These are phyloP conservation scores for Aspergillus ibericus DNA, from an alignment of 2,329 filamentous ascomycete genomes.

Conservation along the genomic window DNA sequence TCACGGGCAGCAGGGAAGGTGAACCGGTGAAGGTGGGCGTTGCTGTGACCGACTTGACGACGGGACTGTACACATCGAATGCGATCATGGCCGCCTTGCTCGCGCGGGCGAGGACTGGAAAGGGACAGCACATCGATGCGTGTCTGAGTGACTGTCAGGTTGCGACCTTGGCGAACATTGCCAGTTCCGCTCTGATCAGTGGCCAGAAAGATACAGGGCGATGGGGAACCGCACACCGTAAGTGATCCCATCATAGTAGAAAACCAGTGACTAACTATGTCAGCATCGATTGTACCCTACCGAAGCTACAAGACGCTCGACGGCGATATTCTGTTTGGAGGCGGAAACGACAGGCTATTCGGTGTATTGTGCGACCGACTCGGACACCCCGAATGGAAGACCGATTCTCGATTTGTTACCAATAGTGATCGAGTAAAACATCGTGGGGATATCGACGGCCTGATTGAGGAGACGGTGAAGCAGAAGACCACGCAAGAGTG, in stretches of 20 bases:
- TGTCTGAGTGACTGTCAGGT: slow-evolving; percentile 92
- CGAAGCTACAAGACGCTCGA: slow-evolving; percentile 70
- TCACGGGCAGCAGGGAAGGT: slow-evolving; percentile 83
- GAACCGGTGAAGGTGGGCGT: slow-evolving; percentile 97
- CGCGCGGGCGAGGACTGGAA: slow-evolving; percentile 69
- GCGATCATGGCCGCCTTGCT: slow-evolving; percentile 91
- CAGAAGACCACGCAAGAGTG: slow-evolving; percentile 84
- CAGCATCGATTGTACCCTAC: slow-evolving; percentile 96
- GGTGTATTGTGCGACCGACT: slow-evolving; percentile 60
- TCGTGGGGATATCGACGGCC: slow-evolving; percentile 70
- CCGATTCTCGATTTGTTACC: slow-evolving; percentile 57
- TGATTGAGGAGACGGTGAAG: slow-evolving; percentile 74
- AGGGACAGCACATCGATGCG: slow-evolving; percentile 89
- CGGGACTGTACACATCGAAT: slow-evolving; percentile 91
- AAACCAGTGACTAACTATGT: slow-evolving; percentile 25
- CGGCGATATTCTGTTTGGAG: slow-evolving; percentile 63
- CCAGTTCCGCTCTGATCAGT: slow-evolving; percentile 85
- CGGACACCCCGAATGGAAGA: slow-evolving; percentile 59
- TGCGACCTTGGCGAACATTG: slow-evolving; percentile 91
- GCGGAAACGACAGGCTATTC: slow-evolving; percentile 63
- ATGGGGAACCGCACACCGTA: slow-evolving; percentile 96
- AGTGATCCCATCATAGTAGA: slow-evolving; percentile 22
- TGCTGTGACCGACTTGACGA: slow-evolving; percentile 93
- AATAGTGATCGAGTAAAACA: slow-evolving; percentile 64
- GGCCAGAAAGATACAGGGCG: slow-evolving; percentile 83